A percentile compares a stretch with the other conserved stretches of the same genome.
These are phyloP conservation scores for Dactylis glomerata DNA, from an alignment of 176 grass and related monocot species.

Conservation along the genomic window DNA sequence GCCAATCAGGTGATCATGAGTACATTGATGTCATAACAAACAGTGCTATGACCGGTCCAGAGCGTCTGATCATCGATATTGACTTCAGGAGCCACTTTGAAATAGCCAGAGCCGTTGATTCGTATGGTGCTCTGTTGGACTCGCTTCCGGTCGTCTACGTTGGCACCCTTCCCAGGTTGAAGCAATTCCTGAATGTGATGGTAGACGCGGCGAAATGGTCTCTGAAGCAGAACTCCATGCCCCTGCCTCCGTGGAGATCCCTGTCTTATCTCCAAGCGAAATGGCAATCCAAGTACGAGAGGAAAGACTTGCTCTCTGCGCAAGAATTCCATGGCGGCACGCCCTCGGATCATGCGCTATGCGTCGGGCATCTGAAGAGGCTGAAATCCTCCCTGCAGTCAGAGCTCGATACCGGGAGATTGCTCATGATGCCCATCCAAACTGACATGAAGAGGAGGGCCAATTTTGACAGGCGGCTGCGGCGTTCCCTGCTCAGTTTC, in stretches of 20 bases:
- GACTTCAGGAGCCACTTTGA: slow-evolving; percentile 98
- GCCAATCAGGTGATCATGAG: slow-evolving; percentile 75
- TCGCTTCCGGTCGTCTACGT: slow-evolving; percentile 71
- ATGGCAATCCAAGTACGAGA: slow-evolving; percentile 78
- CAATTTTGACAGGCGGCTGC: slow-evolving; percentile 42
- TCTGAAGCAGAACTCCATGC: slow-evolving; percentile 96
- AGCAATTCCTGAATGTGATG: slow-evolving; percentile 90
- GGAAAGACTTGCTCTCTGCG: slow-evolving; percentile 27
- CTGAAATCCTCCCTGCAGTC: slow-evolving; percentile 56
- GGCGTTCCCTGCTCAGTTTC: slow-evolving; percentile 50
- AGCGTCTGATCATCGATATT: slow-evolving; percentile 81
- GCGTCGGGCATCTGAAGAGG: slow-evolving; percentile 56
- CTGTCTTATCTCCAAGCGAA: slow-evolving; percentile 85
- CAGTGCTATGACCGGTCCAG: background rate
- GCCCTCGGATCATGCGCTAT: slow-evolving; percentile 18
- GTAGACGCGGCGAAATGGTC: slow-evolving; percentile 88
- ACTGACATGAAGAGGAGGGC: slow-evolving; percentile 61
- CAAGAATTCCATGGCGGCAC: background rate
- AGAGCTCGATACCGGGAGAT: slow-evolving; percentile 42
- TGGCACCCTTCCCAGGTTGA: slow-evolving; percentile 60
- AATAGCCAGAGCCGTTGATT: slow-evolving; percentile 84
- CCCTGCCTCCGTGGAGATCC: slow-evolving; percentile 91
- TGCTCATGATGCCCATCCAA: slow-evolving; percentile 49
- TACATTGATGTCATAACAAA: slow-evolving; percentile 72
- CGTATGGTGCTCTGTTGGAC: slow-evolving; percentile 61